phyloP scores from a whole-genome alignment of 176 grass and related monocot genomes.

The Triticum aestivum region IWGSC_CS_RefSeq_v2.1 NC_057796.1:429540705-429541204 shows the following conservation, averaged over 20 bases:
- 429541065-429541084: too few species aligned
- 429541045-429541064: too few species aligned
- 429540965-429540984: neutral
- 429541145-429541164: too few species aligned
- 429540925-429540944: neutral
- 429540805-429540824: too few species aligned
- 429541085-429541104: too few species aligned
- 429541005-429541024: too few species aligned
- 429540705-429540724: constrained; percentile 31
- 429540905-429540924: neutral
- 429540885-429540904: neutral
- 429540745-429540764: constrained; percentile 33
- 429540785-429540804: constrained; percentile 25
- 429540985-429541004: neutral
- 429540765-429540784: constrained; percentile 51
- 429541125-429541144: too few species aligned
- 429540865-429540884: neutral
- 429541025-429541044: neutral
- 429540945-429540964: neutral
- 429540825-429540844: neutral
- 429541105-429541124: too few species aligned
- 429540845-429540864: neutral
- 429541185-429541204: too few species aligned
- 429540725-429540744: constrained; percentile 37
- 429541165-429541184: too few species aligned